These are phyloP conservation scores for Candida orba DNA, from an alignment of 805 yeast species.

Conservation along the genomic window DNA sequence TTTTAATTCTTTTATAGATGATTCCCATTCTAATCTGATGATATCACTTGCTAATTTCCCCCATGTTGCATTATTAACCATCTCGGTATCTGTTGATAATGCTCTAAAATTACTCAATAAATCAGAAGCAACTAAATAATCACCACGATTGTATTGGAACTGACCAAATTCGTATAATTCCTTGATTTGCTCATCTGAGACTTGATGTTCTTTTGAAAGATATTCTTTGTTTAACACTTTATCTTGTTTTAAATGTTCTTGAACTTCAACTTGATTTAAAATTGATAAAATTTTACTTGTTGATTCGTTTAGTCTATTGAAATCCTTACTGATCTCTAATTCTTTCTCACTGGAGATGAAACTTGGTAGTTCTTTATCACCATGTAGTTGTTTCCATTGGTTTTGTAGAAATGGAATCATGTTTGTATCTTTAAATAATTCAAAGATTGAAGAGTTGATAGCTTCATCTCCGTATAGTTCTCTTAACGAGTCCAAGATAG, in stretches of 20 bases:
- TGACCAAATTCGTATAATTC: conserved; percentile 53
- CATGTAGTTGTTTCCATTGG: conserved; percentile 36
- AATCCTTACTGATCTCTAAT: conserved; percentile 25
- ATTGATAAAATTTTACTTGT: conserved; percentile 40
- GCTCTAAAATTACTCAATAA: conserved; percentile 49
- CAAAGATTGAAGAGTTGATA: conserved; percentile 41
- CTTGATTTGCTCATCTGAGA: conserved; percentile 41
- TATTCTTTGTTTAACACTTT: conserved; percentile 44
- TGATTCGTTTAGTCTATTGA: conserved; percentile 31
- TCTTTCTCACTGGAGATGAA: conserved; percentile 34
- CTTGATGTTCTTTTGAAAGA: conserved; percentile 36
- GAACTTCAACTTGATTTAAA: conserved; percentile 42
- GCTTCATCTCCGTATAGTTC: conserved; percentile 38
- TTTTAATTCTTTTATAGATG: conserved; percentile 45
- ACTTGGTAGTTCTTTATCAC: conserved; percentile 32
- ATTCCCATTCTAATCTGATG: conserved; percentile 43
- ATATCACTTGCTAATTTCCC: conserved; percentile 61
- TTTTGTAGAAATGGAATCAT: conserved; percentile 45
- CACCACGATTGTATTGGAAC: conserved; percentile 57
- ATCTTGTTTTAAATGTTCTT: conserved; percentile 46
- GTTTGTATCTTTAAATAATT: conserved; percentile 49
- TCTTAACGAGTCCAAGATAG: conserved; percentile 41
- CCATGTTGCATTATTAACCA: conserved; percentile 55
- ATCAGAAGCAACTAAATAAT: conserved; percentile 53
- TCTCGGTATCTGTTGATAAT: conserved; percentile 43